Conservation (phyloP, 805 yeast genomes). For the Candida adriatica region DNA sequence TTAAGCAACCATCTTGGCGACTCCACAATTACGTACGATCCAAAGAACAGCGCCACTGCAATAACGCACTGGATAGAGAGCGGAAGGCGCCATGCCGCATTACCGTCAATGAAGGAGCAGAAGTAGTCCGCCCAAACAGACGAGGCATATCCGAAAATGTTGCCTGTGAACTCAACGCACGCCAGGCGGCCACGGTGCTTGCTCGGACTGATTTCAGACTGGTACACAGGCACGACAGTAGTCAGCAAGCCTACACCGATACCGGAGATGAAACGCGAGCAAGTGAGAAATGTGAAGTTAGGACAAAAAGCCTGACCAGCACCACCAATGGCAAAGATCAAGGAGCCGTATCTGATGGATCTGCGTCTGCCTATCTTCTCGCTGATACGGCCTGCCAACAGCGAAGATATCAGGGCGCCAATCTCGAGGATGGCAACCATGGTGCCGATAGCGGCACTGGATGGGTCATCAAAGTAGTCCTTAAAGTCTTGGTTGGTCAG, state of each 20-base stretch:
- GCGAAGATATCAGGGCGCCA: slow-evolving; percentile 77
- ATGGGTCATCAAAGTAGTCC: slow-evolving; percentile 64
- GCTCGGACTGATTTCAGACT: slow-evolving; percentile 83
- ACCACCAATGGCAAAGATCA: slow-evolving; percentile 76
- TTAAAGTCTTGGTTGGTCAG: slow-evolving; percentile 59
- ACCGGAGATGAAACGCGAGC: slow-evolving; percentile 75
- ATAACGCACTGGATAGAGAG: slow-evolving; percentile 68
- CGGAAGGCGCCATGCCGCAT: slow-evolving; percentile 74
- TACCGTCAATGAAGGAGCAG: slow-evolving; percentile 56
- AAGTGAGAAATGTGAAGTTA: slow-evolving; percentile 48
- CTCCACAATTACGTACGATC: slow-evolving; percentile 76
- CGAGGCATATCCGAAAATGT: slow-evolving; percentile 70
- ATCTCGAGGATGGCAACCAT: slow-evolving; percentile 85
- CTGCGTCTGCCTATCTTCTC: slow-evolving; percentile 74
- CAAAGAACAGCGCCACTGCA: slow-evolving; percentile 60
- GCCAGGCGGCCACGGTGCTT: slow-evolving; percentile 81
- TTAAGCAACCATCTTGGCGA: slow-evolving; percentile 88
- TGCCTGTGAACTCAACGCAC: slow-evolving; percentile 84
- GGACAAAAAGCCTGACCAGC: slow-evolving; percentile 57
- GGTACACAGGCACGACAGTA: slow-evolving; percentile 82
- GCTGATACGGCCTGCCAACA: slow-evolving; percentile 70
- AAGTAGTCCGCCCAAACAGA: slow-evolving; percentile 86
- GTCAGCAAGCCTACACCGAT: slow-evolving; percentile 83
- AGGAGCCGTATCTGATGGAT: slow-evolving; percentile 75
- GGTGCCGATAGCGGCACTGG: slow-evolving; percentile 70